Evolutionary conservation across 495 filamentous ascomycete genomes (phyloP).

Genomic region (Coniosporium apollinis): DNA sequence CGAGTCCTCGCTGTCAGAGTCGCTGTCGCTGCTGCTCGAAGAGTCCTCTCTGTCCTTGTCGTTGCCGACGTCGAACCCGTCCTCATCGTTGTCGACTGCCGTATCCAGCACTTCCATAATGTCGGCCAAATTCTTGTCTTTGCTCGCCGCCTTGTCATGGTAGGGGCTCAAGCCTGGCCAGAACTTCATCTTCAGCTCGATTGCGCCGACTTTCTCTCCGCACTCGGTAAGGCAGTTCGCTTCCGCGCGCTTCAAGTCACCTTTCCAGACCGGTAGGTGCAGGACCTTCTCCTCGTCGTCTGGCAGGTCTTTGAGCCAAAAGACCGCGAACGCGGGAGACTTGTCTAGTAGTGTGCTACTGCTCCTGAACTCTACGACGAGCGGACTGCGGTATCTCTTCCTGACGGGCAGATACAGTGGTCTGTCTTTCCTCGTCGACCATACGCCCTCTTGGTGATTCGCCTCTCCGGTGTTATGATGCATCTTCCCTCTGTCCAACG

Average conservation of each 20-base stretch:
- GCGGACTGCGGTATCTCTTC: constrained; percentile 41
- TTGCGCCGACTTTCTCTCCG: constrained; percentile 36
- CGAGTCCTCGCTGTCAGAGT: constrained; percentile 4
- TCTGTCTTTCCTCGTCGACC: constrained; percentile 24
- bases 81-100: constrained; percentile 35
- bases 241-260: constrained; percentile 18
- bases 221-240: constrained; percentile 12
- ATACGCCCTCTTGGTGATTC: constrained; percentile 12
- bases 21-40: background rate
- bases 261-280: constrained; percentile 35
- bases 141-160: constrained; percentile 34
- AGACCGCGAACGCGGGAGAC: constrained; percentile 40
- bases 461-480: constrained; percentile 10
- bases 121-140: constrained; percentile 32
- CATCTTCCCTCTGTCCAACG: constrained; percentile 37
- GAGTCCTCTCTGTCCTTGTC: constrained; percentile 3
- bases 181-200: constrained; percentile 36
- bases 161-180: constrained; percentile 41
- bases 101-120: constrained; percentile 48
- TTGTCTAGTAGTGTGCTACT: constrained; percentile 34
- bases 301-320: constrained; percentile 49
- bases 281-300: constrained; percentile 44
- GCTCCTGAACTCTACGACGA: constrained; percentile 44
- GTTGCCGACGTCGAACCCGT: constrained; percentile 6
- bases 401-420: constrained; percentile 35